A percentile compares a stretch with the other conserved stretches of the same genome.
Evolutionary conservation across 192 early-diverging fungal species (phyloP).

Genomic region (Entomortierella chlamydospora): DNA sequence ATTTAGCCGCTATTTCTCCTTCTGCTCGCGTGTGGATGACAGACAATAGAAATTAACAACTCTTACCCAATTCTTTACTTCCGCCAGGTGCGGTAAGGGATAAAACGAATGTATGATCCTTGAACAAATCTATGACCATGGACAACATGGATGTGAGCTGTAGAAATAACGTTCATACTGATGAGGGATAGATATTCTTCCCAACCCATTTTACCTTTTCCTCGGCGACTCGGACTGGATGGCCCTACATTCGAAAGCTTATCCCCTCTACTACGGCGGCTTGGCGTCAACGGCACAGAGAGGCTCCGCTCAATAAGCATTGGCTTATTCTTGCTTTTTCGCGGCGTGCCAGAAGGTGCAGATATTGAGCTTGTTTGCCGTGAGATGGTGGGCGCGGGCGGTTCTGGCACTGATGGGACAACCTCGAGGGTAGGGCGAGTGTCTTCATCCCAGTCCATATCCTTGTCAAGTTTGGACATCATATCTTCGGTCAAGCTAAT

Average conservation of each 20-base stretch:
- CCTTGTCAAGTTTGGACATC: slow-evolving; percentile 21
- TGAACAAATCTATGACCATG: slow-evolving; percentile 23
- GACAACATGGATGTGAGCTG: background rate
- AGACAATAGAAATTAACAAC: too few relatives aligned
- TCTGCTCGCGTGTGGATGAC: too few relatives aligned
- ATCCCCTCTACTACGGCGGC: slow-evolving; percentile 18
- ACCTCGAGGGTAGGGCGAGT: background rate
- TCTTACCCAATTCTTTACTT: too few relatives aligned
- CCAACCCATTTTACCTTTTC: slow-evolving; percentile 9
- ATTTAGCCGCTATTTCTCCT: too few relatives aligned
- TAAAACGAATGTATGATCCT: slow-evolving; percentile 23
- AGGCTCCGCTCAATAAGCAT: background rate
- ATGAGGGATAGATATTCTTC: too few relatives aligned
- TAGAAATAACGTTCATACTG: too few relatives aligned
- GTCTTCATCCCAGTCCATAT: slow-evolving; percentile 26
- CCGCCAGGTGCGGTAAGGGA: background rate
- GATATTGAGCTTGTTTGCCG: slow-evolving; percentile 11
- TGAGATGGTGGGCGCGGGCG: background rate
- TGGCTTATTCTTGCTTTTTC: slow-evolving; percentile 10
- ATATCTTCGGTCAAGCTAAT: slow-evolving; percentile 17
- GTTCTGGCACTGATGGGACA: background rate
- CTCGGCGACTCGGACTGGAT: slow-evolving; percentile 20
- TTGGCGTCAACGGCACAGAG: slow-evolving; percentile 9
- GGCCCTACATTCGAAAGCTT: background rate
- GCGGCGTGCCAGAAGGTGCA: slow-evolving; percentile 19